These are phyloP conservation scores for Cornus kousa DNA, from an alignment of 148 eudicot species.

Conservation along the genomic window DNA sequence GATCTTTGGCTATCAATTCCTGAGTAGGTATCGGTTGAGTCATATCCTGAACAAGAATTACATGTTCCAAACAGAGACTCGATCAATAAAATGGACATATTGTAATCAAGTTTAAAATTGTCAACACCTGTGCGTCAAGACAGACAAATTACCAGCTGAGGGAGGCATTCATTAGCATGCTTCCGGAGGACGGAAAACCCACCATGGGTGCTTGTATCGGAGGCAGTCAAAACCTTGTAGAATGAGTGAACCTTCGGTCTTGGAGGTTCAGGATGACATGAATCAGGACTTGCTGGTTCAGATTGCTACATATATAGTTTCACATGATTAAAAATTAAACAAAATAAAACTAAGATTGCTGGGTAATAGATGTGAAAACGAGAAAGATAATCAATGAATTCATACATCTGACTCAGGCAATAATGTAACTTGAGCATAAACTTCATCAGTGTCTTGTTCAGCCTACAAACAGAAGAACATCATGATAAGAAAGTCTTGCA, in stretches of 20 bases:
- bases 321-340: neutral
- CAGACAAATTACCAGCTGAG: conserved; percentile 61
- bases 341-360: too few relatives aligned
- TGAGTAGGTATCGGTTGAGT: conserved; percentile 79
- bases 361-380: conserved; percentile 12
- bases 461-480: conserved; percentile 54
- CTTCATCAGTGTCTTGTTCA: conserved; percentile 94
- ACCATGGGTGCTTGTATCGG: conserved; percentile 97
- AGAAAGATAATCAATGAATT: conserved; percentile 5
- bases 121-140: neutral
- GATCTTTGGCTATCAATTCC: conserved; percentile 81
- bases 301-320: conserved; percentile 49
- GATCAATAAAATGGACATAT: neutral
- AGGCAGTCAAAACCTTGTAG: conserved; percentile 88
- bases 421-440: conserved; percentile 86
- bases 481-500: neutral
- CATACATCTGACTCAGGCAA: conserved; percentile 77
- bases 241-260: conserved; percentile 69
- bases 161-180: conserved; percentile 95
- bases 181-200: conserved; percentile 95
- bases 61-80: conserved; percentile 6
- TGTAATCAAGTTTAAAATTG: neutral
- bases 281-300: conserved; percentile 66
- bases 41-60: conserved; percentile 60
- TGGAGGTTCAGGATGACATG: conserved; percentile 50